Conservation (phyloP, 305 asterid species). For the Fraxinus nigra region DNA sequence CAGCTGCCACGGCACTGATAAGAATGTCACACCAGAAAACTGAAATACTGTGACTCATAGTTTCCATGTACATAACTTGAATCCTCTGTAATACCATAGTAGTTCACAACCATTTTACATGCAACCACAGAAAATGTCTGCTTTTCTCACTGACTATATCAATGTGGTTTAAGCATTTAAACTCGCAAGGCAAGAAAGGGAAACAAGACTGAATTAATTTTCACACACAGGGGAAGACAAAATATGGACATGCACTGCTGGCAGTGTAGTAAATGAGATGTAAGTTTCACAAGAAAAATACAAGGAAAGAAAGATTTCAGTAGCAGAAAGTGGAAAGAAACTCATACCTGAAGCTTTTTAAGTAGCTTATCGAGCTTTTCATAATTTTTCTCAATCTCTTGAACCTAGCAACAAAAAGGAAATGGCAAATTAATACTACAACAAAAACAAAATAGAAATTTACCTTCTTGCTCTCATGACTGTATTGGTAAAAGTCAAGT, state of each 20-base stretch:
- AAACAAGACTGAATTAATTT: background rate
- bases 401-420: constrained; percentile 33
- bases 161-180: background rate
- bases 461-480: background rate
- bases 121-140: background rate
- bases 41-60: background rate
- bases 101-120: background rate
- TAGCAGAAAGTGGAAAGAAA: background rate
- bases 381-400: constrained; percentile 35
- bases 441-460: background rate
- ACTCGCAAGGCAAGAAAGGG: background rate
- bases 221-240: background rate
- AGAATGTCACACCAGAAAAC: background rate
- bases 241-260: background rate
- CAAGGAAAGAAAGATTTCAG: background rate
- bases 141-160: background rate
- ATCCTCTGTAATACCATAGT: background rate
- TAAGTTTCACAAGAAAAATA: background rate
- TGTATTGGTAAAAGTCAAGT: constrained; percentile 1
- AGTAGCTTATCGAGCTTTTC: constrained; percentile 37
- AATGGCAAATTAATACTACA: constrained; percentile 8
- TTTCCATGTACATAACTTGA: background rate
- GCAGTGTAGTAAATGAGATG: background rate
- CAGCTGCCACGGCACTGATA: background rate
- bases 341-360: constrained; percentile 39